Evolutionary conservation across 2,329 filamentous ascomycete species (phyloP).

Genomic region (Dryadomyces quercivorus): DNA sequence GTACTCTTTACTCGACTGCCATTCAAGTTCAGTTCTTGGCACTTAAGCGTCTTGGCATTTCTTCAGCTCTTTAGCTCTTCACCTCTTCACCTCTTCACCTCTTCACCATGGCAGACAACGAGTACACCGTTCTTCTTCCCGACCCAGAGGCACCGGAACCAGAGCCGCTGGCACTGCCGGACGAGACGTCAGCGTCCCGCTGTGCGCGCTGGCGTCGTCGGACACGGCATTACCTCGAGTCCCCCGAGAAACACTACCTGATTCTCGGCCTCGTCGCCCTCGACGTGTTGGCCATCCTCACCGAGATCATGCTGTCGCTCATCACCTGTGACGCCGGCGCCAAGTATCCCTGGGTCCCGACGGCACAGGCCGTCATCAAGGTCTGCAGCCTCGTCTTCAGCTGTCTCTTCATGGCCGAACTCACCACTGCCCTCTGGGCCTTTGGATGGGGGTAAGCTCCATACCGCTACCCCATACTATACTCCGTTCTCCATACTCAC

Average conservation of each 20-base stretch:
- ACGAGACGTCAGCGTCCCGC: background rate
- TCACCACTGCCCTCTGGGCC: conserved; percentile 41
- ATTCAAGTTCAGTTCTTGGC: too few species aligned
- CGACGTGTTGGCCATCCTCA: conserved; percentile 31
- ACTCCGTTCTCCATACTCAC: background rate
- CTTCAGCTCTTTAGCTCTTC: background rate
- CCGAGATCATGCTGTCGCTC: conserved; percentile 34
- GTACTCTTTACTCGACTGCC: too few species aligned
- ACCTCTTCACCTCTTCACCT: too few species aligned
- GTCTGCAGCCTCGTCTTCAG: conserved; percentile 46
- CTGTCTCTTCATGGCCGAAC: conserved; percentile 51
- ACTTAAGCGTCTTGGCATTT: background rate
- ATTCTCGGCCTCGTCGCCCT: conserved; percentile 31
- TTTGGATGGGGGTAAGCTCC: conserved; percentile 34
- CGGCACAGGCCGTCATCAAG: conserved; percentile 28
- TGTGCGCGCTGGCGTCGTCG: conserved; percentile 7
- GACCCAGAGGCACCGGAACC: background rate
- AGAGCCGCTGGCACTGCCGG: background rate
- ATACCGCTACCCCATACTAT: too few species aligned
- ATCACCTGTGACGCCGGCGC: conserved; percentile 33
- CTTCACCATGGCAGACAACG: background rate
- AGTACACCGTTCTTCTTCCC: background rate
- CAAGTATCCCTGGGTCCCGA: conserved; percentile 27
- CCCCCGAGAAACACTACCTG: conserved; percentile 29
- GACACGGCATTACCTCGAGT: conserved; percentile 10